Evolutionary conservation across 352 stramenopile species (phyloP).

Genomic region (Phytophthora kernoviae): DNA sequence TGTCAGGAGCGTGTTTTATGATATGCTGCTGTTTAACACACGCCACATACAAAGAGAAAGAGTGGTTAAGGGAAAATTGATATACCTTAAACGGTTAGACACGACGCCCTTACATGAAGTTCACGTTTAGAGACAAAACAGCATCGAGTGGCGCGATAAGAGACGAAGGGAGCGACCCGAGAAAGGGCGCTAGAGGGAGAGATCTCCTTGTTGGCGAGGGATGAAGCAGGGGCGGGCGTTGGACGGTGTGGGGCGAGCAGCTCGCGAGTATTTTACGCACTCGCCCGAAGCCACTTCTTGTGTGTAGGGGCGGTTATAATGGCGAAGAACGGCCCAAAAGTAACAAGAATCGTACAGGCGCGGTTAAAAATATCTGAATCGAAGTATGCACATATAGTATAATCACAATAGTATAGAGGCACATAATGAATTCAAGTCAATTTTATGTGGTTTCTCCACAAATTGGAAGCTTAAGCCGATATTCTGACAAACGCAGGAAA

Average conservation of each 20-base stretch:
- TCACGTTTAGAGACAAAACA: conserved; percentile 21
- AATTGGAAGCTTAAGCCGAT: too few relatives aligned
- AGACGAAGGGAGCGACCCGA: too few relatives aligned
- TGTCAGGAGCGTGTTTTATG: not conserved
- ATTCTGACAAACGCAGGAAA: too few relatives aligned
- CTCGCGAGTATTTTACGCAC: conserved; percentile 29
- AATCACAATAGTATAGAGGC: too few relatives aligned
- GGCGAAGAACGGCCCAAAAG: conserved; percentile 14
- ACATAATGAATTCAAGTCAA: too few relatives aligned
- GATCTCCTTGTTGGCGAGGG: too few relatives aligned
- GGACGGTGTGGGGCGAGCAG: not conserved
- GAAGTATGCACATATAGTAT: not conserved
- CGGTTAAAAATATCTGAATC: not conserved
- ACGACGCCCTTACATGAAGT: conserved; percentile 15
- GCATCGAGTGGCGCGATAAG: conserved; percentile 23
- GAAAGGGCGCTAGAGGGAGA: conserved; percentile 1
- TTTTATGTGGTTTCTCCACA: too few relatives aligned
- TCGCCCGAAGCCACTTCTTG: conserved; percentile 22
- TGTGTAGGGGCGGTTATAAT: conserved; percentile 23
- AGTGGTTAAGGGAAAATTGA: conserved; percentile 11
- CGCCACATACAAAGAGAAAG: conserved; percentile 8
- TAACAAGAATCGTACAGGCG: not conserved
- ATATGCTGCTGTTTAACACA: not conserved
- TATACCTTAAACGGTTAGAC: not conserved
- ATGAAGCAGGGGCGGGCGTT: not conserved